A percentile compares a stretch with the other conserved stretches of the same genome.
phyloP scores from a whole-genome alignment of 306 rosid species.

The Quercus engelmannii region DNA sequence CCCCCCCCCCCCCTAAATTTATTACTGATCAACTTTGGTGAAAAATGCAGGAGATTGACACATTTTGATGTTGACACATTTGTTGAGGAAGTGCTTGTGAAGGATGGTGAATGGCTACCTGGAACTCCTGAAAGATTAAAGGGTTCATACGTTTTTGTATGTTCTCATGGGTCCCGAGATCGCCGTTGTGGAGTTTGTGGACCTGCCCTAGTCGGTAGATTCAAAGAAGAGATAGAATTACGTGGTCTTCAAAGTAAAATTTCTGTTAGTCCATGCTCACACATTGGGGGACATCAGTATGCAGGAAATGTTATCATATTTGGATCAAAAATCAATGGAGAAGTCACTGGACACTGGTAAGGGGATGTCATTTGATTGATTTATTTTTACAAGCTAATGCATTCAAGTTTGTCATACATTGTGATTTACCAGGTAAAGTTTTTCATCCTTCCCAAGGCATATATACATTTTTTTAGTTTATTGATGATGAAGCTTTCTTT shows the following conservation, averaged over 20 bases:
- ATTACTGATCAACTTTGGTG: background rate
- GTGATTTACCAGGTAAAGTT: background rate
- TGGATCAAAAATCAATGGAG: constrained; percentile 53
- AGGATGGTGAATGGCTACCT: constrained; percentile 88
- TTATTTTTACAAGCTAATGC: background rate
- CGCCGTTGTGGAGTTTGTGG: constrained; percentile 97
- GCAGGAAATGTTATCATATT: constrained; percentile 90
- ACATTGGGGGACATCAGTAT: constrained; percentile 83
- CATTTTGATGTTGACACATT: constrained; percentile 95
- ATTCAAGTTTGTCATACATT: background rate
- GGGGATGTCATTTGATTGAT: constrained; percentile 11
- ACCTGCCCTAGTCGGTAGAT: constrained; percentile 71
- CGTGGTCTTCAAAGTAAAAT: constrained; percentile 72
- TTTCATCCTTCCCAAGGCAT: background rate
- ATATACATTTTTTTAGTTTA: constrained; percentile 7
- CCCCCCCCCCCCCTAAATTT: background rate
- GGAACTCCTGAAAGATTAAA: constrained; percentile 79
- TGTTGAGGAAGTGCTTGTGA: constrained; percentile 97
- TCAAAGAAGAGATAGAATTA: constrained; percentile 71
- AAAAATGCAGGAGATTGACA: constrained; percentile 78
- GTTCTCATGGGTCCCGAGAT: constrained; percentile 89
- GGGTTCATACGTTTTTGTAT: constrained; percentile 74
- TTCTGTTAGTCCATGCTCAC: constrained; percentile 93
- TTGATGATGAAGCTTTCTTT: background rate
- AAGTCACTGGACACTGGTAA: constrained; percentile 89